Conservation (phyloP, 257 asterid species). For the Salvia hispanica region DNA sequence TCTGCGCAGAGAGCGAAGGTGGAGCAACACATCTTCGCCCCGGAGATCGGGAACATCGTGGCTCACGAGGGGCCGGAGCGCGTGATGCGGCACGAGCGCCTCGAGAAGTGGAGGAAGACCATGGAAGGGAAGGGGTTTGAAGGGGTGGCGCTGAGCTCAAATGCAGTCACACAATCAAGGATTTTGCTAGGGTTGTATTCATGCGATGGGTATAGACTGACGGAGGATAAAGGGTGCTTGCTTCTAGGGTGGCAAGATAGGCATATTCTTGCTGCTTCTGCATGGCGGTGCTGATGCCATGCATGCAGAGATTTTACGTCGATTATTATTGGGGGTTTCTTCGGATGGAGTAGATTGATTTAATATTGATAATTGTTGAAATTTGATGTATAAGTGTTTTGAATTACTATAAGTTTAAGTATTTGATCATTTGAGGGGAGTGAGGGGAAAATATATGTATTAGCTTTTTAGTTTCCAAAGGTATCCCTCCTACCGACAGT, state of each 20-base stretch:
- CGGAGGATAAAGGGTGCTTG: constrained; percentile 77
- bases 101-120: constrained; percentile 77
- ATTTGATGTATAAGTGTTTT: constrained; percentile 4
- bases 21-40: constrained; percentile 79
- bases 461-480: too few relatives aligned
- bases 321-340: neutral
- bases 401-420: neutral
- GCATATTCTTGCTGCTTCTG: constrained; percentile 78
- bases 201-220: constrained; percentile 79
- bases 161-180: constrained; percentile 80
- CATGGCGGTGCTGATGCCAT: constrained; percentile 68
- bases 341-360: constrained; percentile 12
- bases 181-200: constrained; percentile 76
- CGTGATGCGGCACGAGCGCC: constrained; percentile 67
- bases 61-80: constrained; percentile 72
- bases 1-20: constrained; percentile 77
- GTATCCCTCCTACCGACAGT: too few relatives aligned
- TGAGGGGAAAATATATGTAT: neutral
- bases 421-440: constrained; percentile 1
- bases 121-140: constrained; percentile 84
- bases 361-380: constrained; percentile 22
- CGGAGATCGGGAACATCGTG: constrained; percentile 74
- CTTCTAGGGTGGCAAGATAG: constrained; percentile 91
- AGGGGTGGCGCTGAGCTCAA: constrained; percentile 63
- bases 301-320: constrained; percentile 23